phyloP scores from a whole-genome alignment of 2,329 filamentous ascomycete genomes.

The Coniochaeta ligniaria region DNA sequence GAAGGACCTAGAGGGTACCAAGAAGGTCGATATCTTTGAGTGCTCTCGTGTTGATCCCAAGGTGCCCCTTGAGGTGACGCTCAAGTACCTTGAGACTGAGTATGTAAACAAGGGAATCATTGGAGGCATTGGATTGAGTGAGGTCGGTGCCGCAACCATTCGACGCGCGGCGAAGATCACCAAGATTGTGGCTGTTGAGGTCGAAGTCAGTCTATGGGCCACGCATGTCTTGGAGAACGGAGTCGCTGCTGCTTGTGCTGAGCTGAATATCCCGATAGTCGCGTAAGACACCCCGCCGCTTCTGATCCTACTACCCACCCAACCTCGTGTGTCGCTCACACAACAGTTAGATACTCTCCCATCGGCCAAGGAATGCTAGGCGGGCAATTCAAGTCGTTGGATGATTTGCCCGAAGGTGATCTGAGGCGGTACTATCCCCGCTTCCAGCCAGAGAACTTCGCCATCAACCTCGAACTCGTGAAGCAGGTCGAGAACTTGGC shows the following conservation, averaged over 20 bases:
- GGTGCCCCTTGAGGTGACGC: slow-evolving; percentile 38
- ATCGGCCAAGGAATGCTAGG: slow-evolving; percentile 43
- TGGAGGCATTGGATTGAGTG: slow-evolving; percentile 31
- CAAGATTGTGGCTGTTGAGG: slow-evolving; percentile 32
- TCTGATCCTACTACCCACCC: not conserved
- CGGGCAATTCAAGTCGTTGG: slow-evolving; percentile 40
- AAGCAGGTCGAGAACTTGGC: slow-evolving; percentile 49
- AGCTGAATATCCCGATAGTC: slow-evolving; percentile 60
- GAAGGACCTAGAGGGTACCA: slow-evolving; percentile 3
- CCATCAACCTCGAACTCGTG: slow-evolving; percentile 56
- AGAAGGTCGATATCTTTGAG: slow-evolving; percentile 43
- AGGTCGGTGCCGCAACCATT: slow-evolving; percentile 30
- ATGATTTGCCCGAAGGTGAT: slow-evolving; percentile 49
- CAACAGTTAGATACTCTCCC: slow-evolving; percentile 27
- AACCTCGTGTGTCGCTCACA: no score
- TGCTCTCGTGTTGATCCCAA: slow-evolving; percentile 28
- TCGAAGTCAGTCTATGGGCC: slow-evolving; percentile 31
- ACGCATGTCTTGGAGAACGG: slow-evolving; percentile 23
- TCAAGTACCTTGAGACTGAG: slow-evolving; percentile 19
- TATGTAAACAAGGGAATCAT: slow-evolving; percentile 33
- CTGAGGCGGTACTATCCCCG: slow-evolving; percentile 39
- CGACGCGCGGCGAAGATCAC: slow-evolving; percentile 24
- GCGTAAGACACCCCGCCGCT: slow-evolving; percentile 24
- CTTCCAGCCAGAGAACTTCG: slow-evolving; percentile 55
- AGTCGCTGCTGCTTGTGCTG: slow-evolving; percentile 38